These are phyloP conservation scores for Daldinia sp. DNA, from an alignment of 2,329 filamentous ascomycete genomes.

Conservation along the genomic window DNA sequence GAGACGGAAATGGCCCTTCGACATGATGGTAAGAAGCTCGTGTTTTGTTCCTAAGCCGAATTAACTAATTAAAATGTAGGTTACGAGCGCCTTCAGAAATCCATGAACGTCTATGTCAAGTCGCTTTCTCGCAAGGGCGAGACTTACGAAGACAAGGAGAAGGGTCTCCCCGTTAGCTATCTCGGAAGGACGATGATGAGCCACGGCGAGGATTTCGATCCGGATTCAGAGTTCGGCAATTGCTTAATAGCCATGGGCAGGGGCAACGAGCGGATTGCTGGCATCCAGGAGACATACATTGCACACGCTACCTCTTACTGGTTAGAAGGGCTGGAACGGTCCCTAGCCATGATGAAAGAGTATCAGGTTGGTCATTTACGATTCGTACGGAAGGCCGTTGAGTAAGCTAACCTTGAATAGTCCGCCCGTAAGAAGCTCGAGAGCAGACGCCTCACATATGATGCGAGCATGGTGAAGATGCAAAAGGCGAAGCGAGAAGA, in stretches of 20 bases:
- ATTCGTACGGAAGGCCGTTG: not conserved
- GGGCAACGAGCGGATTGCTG: slow-evolving; percentile 86
- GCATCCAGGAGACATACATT: slow-evolving; percentile 85
- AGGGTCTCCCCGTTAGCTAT: slow-evolving; percentile 79
- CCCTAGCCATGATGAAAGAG: slow-evolving; percentile 94
- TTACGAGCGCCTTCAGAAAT: slow-evolving; percentile 87
- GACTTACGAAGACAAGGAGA: slow-evolving; percentile 82
- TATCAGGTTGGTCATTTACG: slow-evolving; percentile 74
- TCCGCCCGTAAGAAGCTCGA: slow-evolving; percentile 93
- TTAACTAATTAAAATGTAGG: slow-evolving; percentile 60
- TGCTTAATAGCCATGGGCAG: slow-evolving; percentile 83
- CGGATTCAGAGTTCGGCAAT: slow-evolving; percentile 89
- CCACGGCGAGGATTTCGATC: slow-evolving; percentile 93
- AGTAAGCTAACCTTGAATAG: slow-evolving; percentile 45
- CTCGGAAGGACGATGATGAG: slow-evolving; percentile 85
- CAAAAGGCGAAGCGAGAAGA: slow-evolving; percentile 94
- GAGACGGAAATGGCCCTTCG: slow-evolving; percentile 91
- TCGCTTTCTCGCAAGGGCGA: slow-evolving; percentile 86
- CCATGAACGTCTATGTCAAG: slow-evolving; percentile 87
- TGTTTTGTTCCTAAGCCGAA: slow-evolving; percentile 19
- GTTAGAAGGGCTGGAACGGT: slow-evolving; percentile 91
- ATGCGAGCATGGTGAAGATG: slow-evolving; percentile 88
- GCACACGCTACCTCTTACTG: slow-evolving; percentile 80
- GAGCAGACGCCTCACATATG: slow-evolving; percentile 85
- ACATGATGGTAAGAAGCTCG: slow-evolving; percentile 74